Percentiles rank a stretch among this genome's conserved stretches.
Conservation (phyloP, 306 rosid species). For the Senna tora region DNA sequence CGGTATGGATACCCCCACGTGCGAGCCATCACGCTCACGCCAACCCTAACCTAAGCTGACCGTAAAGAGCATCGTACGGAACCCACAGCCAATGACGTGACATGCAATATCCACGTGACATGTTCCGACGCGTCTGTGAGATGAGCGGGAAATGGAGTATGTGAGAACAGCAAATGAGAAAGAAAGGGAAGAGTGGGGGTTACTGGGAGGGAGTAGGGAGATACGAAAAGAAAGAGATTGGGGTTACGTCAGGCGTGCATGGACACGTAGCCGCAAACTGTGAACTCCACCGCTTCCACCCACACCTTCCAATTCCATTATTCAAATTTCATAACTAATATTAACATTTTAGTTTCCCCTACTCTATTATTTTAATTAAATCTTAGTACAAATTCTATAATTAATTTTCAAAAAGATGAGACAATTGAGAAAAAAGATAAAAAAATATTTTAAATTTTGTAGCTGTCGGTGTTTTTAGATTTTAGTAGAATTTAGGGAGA, state of each 20-base stretch:
- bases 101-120: not conserved
- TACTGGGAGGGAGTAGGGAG: too few relatives aligned
- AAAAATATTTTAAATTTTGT: not conserved
- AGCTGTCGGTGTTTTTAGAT: not conserved
- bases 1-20: too few relatives aligned
- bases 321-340: too few relatives aligned
- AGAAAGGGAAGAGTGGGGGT: too few relatives aligned
- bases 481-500: not conserved
- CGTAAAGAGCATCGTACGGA: not conserved
- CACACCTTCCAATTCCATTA: not conserved
- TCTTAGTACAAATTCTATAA: too few relatives aligned
- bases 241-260: slow-evolving; percentile 45
- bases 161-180: not conserved
- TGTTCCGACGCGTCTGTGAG: not conserved
- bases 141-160: too few relatives aligned
- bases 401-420: too few relatives aligned
- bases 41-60: not conserved
- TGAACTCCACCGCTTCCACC: slow-evolving; percentile 48
- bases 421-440: too few relatives aligned
- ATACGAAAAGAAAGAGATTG: too few relatives aligned
- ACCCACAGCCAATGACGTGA: not conserved
- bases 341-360: too few relatives aligned
- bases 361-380: too few relatives aligned
- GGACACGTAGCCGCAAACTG: slow-evolving; percentile 39
- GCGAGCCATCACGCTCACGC: not conserved